Percentiles rank a stretch among this genome's conserved stretches.
These are phyloP conservation scores for Stagonosporopsis vannaccii DNA, from an alignment of 2,329 filamentous ascomycete species.

Conservation along the genomic window DNA sequence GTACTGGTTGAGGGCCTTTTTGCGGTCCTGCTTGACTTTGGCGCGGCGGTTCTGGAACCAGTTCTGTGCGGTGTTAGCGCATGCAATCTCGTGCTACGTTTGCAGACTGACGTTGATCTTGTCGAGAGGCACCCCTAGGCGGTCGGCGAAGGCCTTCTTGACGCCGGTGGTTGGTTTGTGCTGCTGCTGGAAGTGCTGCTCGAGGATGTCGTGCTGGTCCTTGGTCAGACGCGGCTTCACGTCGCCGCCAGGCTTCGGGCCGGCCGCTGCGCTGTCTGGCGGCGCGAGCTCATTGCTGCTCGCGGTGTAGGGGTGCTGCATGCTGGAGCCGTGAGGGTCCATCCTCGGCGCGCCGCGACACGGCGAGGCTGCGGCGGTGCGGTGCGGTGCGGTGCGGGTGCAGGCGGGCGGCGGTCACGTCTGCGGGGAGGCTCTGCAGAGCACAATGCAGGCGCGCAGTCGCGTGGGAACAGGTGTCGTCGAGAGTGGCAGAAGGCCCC, in stretches of 20 bases:
- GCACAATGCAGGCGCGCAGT: constrained; percentile 11
- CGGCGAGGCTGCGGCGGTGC: constrained; percentile 22
- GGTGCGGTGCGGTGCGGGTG: constrained; percentile 18
- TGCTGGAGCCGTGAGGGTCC: constrained; percentile 36
- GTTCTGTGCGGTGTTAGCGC: constrained; percentile 54
- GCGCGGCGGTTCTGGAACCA: constrained; percentile 63
- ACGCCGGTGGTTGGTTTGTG: constrained; percentile 59
- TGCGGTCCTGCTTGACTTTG: constrained; percentile 61
- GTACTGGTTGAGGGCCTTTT: constrained; percentile 53
- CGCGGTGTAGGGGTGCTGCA: constrained; percentile 31
- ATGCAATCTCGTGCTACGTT: not conserved
- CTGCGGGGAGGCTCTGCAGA: constrained; percentile 2
- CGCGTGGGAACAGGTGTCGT: constrained; percentile 21
- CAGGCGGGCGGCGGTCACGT: constrained; percentile 18
- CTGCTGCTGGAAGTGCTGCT: constrained; percentile 57
- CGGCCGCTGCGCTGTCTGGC: constrained; percentile 28
- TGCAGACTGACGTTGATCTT: constrained; percentile 61
- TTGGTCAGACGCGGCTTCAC: constrained; percentile 61
- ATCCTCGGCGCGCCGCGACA: constrained; percentile 38
- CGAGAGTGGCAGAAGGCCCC: constrained; percentile 5
- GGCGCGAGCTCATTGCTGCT: constrained; percentile 21
- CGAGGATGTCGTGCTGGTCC: constrained; percentile 61
- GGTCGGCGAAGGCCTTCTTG: constrained; percentile 59
- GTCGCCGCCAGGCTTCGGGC: constrained; percentile 47
- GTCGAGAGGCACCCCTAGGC: constrained; percentile 58